These are phyloP conservation scores for Erysiphe neolycopersici DNA, from an alignment of 2,329 filamentous ascomycete genomes.

Conservation along the genomic window DNA sequence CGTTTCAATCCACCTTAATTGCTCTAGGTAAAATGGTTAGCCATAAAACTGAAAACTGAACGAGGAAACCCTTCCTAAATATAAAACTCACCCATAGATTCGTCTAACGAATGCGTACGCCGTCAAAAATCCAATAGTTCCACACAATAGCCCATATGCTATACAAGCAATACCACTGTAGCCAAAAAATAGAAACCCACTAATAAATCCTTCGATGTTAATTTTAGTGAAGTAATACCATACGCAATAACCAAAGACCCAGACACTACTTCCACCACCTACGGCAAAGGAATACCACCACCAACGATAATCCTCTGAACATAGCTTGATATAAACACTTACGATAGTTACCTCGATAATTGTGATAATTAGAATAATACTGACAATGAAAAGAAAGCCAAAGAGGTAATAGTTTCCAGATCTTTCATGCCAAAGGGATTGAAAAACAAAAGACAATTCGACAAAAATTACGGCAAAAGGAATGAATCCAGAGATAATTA, in stretches of 20 bases:
- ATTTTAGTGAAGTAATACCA: constrained; percentile 68
- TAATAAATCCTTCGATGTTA: constrained; percentile 56
- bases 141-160: constrained; percentile 56
- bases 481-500: constrained; percentile 48
- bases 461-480: constrained; percentile 77
- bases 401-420: constrained; percentile 83
- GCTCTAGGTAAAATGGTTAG: neutral
- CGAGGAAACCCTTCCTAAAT: neutral
- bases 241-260: constrained; percentile 59
- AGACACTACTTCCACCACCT: constrained; percentile 48
- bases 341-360: constrained; percentile 67
- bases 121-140: constrained; percentile 62
- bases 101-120: constrained; percentile 62
- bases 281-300: constrained; percentile 77
- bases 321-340: constrained; percentile 57
- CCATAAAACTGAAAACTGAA: neutral
- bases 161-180: constrained; percentile 63
- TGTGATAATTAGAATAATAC: constrained; percentile 43
- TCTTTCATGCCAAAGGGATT: constrained; percentile 74
- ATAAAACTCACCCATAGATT: constrained; percentile 45
- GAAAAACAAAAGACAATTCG: constrained; percentile 66
- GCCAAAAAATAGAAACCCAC: constrained; percentile 57
- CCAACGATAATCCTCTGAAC: constrained; percentile 71
- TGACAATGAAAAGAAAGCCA: constrained; percentile 55
- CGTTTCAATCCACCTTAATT: neutral